These are phyloP conservation scores for Pelargonium hybrid DNA, from an alignment of 441 rosid species.

Conservation along the genomic window DNA sequence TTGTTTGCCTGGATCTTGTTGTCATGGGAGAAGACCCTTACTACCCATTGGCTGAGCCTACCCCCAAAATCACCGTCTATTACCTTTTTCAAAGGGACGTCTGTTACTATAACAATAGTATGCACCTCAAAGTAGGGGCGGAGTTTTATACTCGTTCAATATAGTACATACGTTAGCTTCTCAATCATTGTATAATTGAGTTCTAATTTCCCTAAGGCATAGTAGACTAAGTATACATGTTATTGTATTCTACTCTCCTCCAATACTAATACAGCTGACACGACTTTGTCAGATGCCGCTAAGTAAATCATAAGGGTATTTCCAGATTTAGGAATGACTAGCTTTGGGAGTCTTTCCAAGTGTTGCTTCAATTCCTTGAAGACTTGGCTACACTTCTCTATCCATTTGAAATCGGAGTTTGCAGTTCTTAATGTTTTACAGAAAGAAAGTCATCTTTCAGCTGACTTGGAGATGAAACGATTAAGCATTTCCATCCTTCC, in stretches of 20 bases:
- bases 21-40: too few relatives aligned
- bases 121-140: not conserved
- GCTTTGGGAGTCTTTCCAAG: not conserved
- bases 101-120: not conserved
- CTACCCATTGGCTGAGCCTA: too few relatives aligned
- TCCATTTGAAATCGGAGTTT: not conserved
- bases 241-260: not conserved
- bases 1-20: too few relatives aligned
- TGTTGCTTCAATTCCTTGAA: not conserved
- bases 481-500: not conserved
- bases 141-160: not conserved
- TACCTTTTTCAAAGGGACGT: too few relatives aligned
- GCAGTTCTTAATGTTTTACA: not conserved
- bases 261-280: not conserved
- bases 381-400: not conserved
- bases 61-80: too few relatives aligned
- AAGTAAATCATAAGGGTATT: too few relatives aligned
- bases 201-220: not conserved
- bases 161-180: not conserved
- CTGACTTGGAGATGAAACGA: not conserved
- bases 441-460: not conserved
- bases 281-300: too few relatives aligned
- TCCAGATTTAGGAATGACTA: too few relatives aligned
- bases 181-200: not conserved
- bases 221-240: not conserved